A percentile compares a stretch with the other conserved stretches of the same genome.
phyloP scores from a whole-genome alignment of 2,329 filamentous ascomycete genomes.

The Fusarium luffae region DNA sequence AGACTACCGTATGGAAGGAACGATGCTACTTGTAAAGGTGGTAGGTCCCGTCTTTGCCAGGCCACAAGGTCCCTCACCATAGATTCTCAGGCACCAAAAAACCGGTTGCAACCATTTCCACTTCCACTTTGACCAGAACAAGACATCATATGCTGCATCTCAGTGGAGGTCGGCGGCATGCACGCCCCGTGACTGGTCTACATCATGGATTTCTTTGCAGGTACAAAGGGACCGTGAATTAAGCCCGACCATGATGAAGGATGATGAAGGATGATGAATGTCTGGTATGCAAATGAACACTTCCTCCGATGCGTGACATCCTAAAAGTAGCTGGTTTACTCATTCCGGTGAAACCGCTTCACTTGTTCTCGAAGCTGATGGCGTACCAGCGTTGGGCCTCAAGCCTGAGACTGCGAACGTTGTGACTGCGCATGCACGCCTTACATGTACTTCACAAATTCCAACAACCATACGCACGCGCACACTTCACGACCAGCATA shows the following conservation, averaged over 20 bases:
- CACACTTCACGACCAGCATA: background rate
- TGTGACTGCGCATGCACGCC: background rate
- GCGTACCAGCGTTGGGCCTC: background rate
- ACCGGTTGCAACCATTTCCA: slow-evolving; percentile 24
- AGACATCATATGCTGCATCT: slow-evolving; percentile 8
- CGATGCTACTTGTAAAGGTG: background rate
- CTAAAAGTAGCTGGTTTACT: background rate
- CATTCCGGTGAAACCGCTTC: background rate
- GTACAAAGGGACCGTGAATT: slow-evolving; percentile 9
- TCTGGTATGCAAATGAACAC: slow-evolving; percentile 4
- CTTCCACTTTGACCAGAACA: background rate
- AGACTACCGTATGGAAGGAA: background rate
- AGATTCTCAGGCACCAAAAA: slow-evolving; percentile 40
- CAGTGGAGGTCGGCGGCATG: slow-evolving; percentile 14
- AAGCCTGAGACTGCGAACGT: background rate
- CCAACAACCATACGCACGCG: background rate
- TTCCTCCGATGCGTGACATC: background rate
- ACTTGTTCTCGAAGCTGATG: background rate
- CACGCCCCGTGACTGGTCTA: slow-evolving; percentile 36
- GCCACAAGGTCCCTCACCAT: slow-evolving; percentile 17
- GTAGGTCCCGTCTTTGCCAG: background rate
- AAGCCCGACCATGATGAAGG: background rate
- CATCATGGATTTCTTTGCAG: slow-evolving; percentile 14
- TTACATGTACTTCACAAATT: background rate
- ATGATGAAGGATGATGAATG: background rate